These are phyloP conservation scores for Neophaeococcomyces mojaviensis DNA, from an alignment of 2,329 filamentous ascomycete genomes.

Conservation along the genomic window DNA sequence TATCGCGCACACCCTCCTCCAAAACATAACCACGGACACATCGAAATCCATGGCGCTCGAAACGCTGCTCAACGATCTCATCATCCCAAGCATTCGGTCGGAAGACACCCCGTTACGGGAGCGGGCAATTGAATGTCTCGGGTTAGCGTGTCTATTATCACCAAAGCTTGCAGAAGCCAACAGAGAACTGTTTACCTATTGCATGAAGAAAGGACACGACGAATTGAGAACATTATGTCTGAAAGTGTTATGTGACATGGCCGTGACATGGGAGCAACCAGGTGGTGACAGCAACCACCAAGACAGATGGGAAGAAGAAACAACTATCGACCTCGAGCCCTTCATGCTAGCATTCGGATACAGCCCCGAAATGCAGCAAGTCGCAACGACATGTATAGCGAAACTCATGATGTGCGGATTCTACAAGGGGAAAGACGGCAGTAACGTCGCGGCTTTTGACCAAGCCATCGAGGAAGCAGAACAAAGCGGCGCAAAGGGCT, in stretches of 20 bases:
- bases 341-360: constrained; percentile 52
- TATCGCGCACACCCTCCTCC: constrained; percentile 94
- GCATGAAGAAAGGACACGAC: constrained; percentile 87
- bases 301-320: neutral
- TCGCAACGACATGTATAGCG: constrained; percentile 42
- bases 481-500: constrained; percentile 35
- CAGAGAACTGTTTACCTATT: constrained; percentile 85
- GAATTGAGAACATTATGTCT: constrained; percentile 81
- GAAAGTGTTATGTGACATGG: constrained; percentile 76
- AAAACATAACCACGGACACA: constrained; percentile 80
- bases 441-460: constrained; percentile 47
- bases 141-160: constrained; percentile 83
- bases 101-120: constrained; percentile 90
- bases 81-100: constrained; percentile 88
- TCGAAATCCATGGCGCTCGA: constrained; percentile 88
- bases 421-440: constrained; percentile 31
- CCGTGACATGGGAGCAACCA: constrained; percentile 3
- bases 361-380: constrained; percentile 44
- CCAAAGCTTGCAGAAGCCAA: constrained; percentile 88
- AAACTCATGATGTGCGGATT: constrained; percentile 40
- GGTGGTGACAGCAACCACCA: no score
- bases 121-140: constrained; percentile 78
- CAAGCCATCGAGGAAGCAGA: constrained; percentile 46
- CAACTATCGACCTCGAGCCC: constrained; percentile 59
- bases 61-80: constrained; percentile 94